Evolutionary conservation across 202 grass and related monocot genomes (phyloP), one percentile per base, ranked within the genome.

Genomic region (Setaria italica): DNA sequence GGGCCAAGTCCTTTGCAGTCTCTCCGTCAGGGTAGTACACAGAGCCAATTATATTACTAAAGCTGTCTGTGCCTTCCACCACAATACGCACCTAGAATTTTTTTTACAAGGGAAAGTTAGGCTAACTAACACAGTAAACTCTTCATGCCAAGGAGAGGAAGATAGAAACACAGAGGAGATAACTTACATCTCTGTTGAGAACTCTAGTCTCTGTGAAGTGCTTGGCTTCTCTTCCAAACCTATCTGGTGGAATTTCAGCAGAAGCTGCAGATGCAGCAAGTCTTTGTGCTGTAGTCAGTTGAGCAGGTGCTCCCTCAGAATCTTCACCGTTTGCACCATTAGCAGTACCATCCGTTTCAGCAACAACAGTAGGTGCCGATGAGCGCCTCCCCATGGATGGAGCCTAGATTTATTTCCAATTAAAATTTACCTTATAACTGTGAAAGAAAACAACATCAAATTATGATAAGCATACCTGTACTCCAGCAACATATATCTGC

Each of bases 11-110:
- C 74, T 91, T 99, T 17, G 90, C 92, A 77, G 90, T 78, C 47
- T 99, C 94, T 58, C 97, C 97, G 72, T 97, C 97, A 53, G 92
- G 90, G 90, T 99, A 99, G 85, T 92, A 99, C 62, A 99, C 92
- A 3, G 94, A 99, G 78, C 94, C 97, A 84, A 99, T 94, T 85
- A 99, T 92, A 76, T 97, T 99, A 60, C 84, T 88, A 60, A 90
- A 96, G 70, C 88, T 97, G 83, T 99, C 97, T 67, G 95, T 95
- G 30, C 97, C 97, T 85, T 99, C 97, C 66, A 99, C 90, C 76
- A 99, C 97, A 89, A 99, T 93, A 33, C 97, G 83, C 37, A 99
- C 97, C 97, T 99, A 81, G 4, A 85, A 34, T 60, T 72, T 72
- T 81, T 80, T 82, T 78, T 75, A 85, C 25, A 89, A 35, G 54